Percentiles rank a stretch among this genome's conserved stretches.
phyloP scores from a whole-genome alignment of 225 moss, liverwort and hornwort species.

The Antitrichia curtipendula region DNA sequence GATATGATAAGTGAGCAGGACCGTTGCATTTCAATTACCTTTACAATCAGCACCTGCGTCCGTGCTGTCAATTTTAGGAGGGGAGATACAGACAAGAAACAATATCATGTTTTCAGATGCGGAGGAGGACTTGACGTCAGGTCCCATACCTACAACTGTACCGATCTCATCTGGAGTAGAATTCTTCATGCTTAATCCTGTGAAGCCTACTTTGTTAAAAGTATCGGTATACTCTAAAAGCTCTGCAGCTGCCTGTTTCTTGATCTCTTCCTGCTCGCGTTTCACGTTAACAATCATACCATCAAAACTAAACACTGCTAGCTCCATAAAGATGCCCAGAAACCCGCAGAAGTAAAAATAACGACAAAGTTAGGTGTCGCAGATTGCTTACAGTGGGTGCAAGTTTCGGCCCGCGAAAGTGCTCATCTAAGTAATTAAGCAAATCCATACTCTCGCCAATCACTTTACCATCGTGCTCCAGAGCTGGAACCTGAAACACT shows the following conservation, averaged over 20 bases:
- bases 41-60: background rate
- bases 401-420: constrained; percentile 33
- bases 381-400: constrained; percentile 27
- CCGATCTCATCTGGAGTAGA: constrained; percentile 26
- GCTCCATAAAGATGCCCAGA: background rate
- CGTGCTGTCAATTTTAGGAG: background rate
- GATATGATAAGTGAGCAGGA: background rate
- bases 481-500: constrained; percentile 31
- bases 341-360: background rate
- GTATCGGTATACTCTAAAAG: constrained; percentile 26
- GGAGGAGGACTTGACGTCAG: background rate
- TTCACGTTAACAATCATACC: background rate
- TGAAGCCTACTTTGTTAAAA: constrained; percentile 27
- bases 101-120: background rate
- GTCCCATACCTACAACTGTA: constrained; percentile 14
- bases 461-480: constrained; percentile 49
- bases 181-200: constrained; percentile 38
- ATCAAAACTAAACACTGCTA: background rate
- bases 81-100: background rate
- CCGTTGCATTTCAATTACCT: background rate
- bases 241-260: constrained; percentile 31
- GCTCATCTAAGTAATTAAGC: constrained; percentile 39
- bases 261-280: constrained; percentile 32
- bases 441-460: constrained; percentile 48
- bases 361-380: background rate